These are phyloP conservation scores for Chalciporus chontae DNA, from an alignment of 768 basidiomycete genomes.

Conservation along the genomic window DNA sequence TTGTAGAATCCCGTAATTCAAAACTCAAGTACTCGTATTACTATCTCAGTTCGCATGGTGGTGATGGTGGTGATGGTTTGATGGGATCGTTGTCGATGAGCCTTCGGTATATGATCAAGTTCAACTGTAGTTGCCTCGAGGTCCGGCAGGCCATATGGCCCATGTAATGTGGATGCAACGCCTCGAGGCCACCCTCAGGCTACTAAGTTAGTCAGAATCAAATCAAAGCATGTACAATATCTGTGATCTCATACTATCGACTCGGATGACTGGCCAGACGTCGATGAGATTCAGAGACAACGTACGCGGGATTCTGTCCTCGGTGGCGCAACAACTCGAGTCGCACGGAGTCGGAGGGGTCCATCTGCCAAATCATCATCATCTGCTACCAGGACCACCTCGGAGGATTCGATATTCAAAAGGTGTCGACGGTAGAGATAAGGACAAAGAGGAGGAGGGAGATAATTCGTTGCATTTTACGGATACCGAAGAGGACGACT, in stretches of 20 bases:
- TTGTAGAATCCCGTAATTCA: neutral
- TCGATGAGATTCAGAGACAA: neutral
- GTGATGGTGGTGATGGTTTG: too few relatives aligned
- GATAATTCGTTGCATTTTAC: conserved; percentile 17
- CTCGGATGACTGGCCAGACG: neutral
- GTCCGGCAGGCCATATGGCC: too few relatives aligned
- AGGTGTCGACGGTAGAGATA: conserved; percentile 1
- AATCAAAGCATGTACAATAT: too few relatives aligned
- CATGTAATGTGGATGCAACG: too few relatives aligned
- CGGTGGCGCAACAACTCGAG: neutral
- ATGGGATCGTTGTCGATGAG: too few relatives aligned
- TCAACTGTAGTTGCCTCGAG: too few relatives aligned
- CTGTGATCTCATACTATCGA: neutral
- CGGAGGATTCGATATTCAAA: conserved; percentile 17
- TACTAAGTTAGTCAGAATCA: too few relatives aligned
- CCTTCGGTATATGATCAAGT: too few relatives aligned
- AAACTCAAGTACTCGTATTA: neutral
- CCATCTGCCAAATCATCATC: neutral
- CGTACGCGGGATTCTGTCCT: neutral
- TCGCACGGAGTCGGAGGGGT: too few relatives aligned
- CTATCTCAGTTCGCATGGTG: neutral
- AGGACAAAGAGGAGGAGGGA: neutral
- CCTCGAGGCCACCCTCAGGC: too few relatives aligned
- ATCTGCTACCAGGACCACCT: neutral
- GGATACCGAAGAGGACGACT: conserved; percentile 13